These are phyloP conservation scores for Thermomucor indicae-seudaticae DNA, from an alignment of 371 early-diverging fungal genomes.

Conservation along the genomic window DNA sequence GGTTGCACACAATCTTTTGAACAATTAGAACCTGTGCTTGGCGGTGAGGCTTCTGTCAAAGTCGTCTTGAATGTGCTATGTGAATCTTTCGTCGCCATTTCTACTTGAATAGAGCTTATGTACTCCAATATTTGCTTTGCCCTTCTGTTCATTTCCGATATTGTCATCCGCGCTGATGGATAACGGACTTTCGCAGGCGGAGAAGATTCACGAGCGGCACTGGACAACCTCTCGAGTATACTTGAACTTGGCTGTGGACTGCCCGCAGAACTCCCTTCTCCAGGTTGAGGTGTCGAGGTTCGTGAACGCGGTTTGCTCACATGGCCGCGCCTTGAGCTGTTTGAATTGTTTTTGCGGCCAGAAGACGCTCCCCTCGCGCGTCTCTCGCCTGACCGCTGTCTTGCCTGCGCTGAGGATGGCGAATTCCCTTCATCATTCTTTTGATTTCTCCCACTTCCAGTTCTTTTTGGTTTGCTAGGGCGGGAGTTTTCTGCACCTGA, in stretches of 20 bases:
- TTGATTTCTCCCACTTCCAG: no score
- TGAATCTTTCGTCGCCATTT: conserved; percentile 38
- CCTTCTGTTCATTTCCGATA: conserved; percentile 60
- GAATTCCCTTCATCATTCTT: no score
- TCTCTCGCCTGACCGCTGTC: conserved; percentile 6
- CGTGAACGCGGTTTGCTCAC: conserved; percentile 10
- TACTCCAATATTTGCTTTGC: conserved; percentile 55
- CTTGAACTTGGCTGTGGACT: not conserved
- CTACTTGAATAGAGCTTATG: conserved; percentile 48
- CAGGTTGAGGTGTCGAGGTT: conserved; percentile 20
- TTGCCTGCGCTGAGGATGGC: no score
- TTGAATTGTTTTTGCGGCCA: conserved; percentile 10
- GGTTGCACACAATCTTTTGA: no score
- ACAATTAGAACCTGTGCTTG: not conserved
- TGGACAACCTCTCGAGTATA: conserved; percentile 12
- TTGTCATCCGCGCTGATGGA: conserved; percentile 46
- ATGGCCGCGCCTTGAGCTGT: conserved; percentile 7
- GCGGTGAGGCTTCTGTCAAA: not conserved
- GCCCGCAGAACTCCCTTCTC: not conserved
- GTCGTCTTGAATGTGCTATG: not conserved
- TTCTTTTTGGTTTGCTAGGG: no score
- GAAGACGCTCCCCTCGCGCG: not conserved
- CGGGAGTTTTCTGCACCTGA: no score
- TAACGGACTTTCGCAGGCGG: conserved; percentile 49
- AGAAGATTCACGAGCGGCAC: conserved; percentile 21